Evolutionary conservation across 768 basidiomycete genomes (phyloP), one percentile per base, ranked within the genome.

Genomic region (Agaricus sinodeliciosus): DNA sequence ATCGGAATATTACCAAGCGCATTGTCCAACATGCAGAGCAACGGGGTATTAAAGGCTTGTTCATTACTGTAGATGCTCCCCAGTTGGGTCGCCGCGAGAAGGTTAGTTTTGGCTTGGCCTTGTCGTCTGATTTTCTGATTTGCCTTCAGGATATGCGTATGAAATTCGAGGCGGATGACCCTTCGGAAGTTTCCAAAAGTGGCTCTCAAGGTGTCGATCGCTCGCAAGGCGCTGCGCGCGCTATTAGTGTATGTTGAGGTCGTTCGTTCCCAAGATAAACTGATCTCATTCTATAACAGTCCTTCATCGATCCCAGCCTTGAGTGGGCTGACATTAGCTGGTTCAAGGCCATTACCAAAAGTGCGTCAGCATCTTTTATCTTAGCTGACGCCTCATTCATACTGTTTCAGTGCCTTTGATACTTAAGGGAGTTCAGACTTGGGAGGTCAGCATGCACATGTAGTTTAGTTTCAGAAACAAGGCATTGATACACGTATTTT

Each of bases 41-140:
- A 57, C 81, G 93, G 25, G 95, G 95, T 2, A 80, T 99, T 63
- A 94, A 93, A 66, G 95, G 79, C 3, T 72, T 98, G 11, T 97
- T 98, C 68, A 96, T 98, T 65, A 97, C 95, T 0, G 95, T 98
- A 25, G 95, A 98, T 69, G 95, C 95, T 0, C 95, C 95, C 5
- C 94, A 96, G 59, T 83, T 98, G 9, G 95, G 95, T 41, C 81
- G 94, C 11, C 79, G 94, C 55, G 94, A 95, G 66, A 94, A 94
- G 70, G 82, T 72, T 50, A 26, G 43, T 40, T 27, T 19, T 3
- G 9, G 8, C 41, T 41, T 37, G 4, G 22, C 11, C 31, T 25
- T 35, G 8, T 28, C 4, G 13, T 13, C 3, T 26, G 19, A 12
- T 13, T 51, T 22, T 18, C 18, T 28, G 34, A 18, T 22, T 54